Base-by-base conservation (phyloP, 1,139 yeast species). In the Taiozyma onychis region DNA sequence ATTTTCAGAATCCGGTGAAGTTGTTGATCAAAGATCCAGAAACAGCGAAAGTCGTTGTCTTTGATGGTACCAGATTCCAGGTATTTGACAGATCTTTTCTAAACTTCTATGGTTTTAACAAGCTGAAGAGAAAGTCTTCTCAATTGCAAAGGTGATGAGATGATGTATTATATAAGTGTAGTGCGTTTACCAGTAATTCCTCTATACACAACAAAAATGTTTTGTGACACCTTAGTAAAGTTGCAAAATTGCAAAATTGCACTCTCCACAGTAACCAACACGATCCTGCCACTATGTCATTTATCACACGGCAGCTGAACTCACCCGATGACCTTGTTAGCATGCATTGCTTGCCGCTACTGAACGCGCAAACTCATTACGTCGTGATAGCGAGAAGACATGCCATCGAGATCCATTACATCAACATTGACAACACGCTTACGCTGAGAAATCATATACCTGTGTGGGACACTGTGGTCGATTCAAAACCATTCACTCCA, bases 251-350 rank as follows among this genome's bases (percentile, higher is more conserved):
- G 13, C 6, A 4, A 3, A 18, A 18, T 18, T 18, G 3, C 2
- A 28, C 22, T 37, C 4, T 10, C 14, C 24, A 18, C 13, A 37
- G 18, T 18, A 37, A 16, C 14, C 14, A 18, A 2, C 24, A 3
- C 24, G 4, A 37, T 37, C 18, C 14, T 4, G 22, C 24, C 14
- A 11, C 6, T 10, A 57, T 57, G 60, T 43, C 59, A 1, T 52
- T 53, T 28, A 37, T 56, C 2, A 45, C 54, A 16, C 48, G 53
- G 9, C 44, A 47, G 28, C 43, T 58, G 22, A 49, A 51, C 34
- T 54, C 51, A 6, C 54, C 54, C 4, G 47, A 45, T 21, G 54
- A 50, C 8, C 30, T 58, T 4, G 55, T 58, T 18, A 54, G 45
- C n/a, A 41, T 51, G 1, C 52, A 48, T 14, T 50, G 32, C 35